A percentile compares a stretch with the other conserved stretches of the same genome.
Evolutionary conservation across 129 eudicot species (phyloP).

Genomic region (Centella asiatica): DNA sequence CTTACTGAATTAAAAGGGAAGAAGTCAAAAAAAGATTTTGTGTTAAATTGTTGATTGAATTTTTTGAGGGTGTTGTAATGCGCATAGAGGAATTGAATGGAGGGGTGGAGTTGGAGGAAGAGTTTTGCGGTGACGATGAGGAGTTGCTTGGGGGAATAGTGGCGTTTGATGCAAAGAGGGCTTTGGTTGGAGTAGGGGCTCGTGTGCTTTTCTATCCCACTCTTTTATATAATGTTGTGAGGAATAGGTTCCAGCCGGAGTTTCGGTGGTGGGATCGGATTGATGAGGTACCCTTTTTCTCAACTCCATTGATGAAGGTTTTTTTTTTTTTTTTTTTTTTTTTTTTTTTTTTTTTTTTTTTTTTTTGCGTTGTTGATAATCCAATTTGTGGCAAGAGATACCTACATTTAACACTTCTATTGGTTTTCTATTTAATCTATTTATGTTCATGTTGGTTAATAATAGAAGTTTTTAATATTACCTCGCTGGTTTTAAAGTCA

Average conservation of each 20-base stretch:
- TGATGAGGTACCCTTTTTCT: conserved; percentile 35
- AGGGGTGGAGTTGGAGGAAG: conserved; percentile 16
- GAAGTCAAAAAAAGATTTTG: not conserved
- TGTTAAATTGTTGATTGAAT: not conserved
- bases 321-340: not conserved
- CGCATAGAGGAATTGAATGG: conserved; percentile 36
- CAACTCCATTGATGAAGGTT: not conserved
- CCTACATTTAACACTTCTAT: too few species aligned
- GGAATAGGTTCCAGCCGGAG: conserved; percentile 50
- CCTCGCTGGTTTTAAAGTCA: too few species aligned
- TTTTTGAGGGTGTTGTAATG: conserved; percentile 13
- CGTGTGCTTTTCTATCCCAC: conserved; percentile 59
- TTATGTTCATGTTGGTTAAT: too few species aligned
- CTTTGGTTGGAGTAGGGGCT: conserved; percentile 62
- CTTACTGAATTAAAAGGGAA: too few species aligned
- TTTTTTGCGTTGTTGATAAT: too few species aligned
- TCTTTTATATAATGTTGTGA: conserved; percentile 47
- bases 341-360: not conserved
- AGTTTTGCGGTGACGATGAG: conserved; percentile 10
- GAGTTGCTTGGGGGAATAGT: conserved; percentile 12
- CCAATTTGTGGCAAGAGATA: too few species aligned
- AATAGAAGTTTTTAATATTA: too few species aligned
- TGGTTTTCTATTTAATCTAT: too few species aligned
- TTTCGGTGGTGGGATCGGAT: conserved; percentile 77
- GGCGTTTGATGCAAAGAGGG: conserved; percentile 35